Evolutionary conservation across 768 basidiomycete species (phyloP), one percentile per base, ranked within the genome.

Genomic region (Rubroboletus satanas): DNA sequence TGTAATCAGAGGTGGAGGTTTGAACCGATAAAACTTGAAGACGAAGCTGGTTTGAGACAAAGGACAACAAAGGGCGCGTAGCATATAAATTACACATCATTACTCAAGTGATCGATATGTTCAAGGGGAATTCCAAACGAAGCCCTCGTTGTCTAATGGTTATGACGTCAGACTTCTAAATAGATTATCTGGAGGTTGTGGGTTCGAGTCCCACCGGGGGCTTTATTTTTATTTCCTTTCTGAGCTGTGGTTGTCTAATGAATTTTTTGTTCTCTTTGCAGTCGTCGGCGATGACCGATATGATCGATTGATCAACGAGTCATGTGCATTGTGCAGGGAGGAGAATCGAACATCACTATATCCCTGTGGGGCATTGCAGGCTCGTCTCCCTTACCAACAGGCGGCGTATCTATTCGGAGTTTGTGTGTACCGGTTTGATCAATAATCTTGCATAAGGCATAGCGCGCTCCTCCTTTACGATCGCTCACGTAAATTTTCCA

Each of bases 151-250:
- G 86, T 87, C 85, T 88, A 87, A 88, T 88, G 86, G 86, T 77
- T 85, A 88, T 88, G 86, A 87, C 86, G 86, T 87, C 86, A 88
- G 86, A 88, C 86, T 88, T 88, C 86, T 88, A 85, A 54, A 81
- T 78, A 82, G 85, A 84, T 80, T 79, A 58, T 87, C 85, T 87
- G 85, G 83, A 87, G 86, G 85, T 81, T 88, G 84, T 82, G 85
- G 79, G 86, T 88, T 88, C 86, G 86, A 88, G 78, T 87, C 86
- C 80, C 84, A 83, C 84, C 82, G 79, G 85, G 85, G 84, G 86
- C 83, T 81, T 49, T 53, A 9, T 10, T 63, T 63, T 61, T 66
- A 14, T 59, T 59, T 55, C 51, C 45, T 33, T 57, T 56, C n/a
- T 26, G 18, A 37, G 48, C 6, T 32, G 2, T 26, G 6, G 21